phyloP scores from a whole-genome alignment of 192 early-diverging fungal genomes.

The Thoreauomyces humboldtii region DNA sequence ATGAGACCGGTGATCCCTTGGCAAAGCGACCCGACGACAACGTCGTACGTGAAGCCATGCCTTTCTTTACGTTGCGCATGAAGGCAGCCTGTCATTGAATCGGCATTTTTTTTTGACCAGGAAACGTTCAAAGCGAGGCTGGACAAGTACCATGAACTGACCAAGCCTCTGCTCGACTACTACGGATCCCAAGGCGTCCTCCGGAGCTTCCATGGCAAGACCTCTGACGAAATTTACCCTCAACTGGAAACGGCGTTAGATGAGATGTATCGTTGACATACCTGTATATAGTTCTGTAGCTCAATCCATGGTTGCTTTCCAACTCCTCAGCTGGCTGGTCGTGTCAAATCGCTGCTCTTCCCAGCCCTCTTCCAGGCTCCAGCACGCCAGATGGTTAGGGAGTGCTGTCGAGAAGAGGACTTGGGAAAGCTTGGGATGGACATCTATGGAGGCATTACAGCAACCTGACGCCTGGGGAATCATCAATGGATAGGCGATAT shows the following conservation, averaged over 20 bases:
- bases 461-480: too few relatives aligned
- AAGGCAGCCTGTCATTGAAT: background rate
- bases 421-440: too few relatives aligned
- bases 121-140: conserved; percentile 80
- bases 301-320: too few relatives aligned
- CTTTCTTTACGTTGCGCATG: background rate
- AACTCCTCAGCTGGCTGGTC: too few relatives aligned
- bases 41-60: conserved; percentile 27
- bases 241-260: conserved; percentile 56
- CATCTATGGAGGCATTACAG: too few relatives aligned
- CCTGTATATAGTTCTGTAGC: too few relatives aligned
- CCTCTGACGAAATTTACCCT: conserved; percentile 92
- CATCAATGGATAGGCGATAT: too few relatives aligned
- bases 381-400: too few relatives aligned
- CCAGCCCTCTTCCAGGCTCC: too few relatives aligned
- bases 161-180: conserved; percentile 82
- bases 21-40: conserved; percentile 86
- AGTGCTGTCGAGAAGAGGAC: too few relatives aligned
- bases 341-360: too few relatives aligned
- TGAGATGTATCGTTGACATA: too few relatives aligned
- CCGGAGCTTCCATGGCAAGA: conserved; percentile 57
- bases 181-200: conserved; percentile 67
- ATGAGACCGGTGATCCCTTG: conserved; percentile 91
- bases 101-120: conserved; percentile 29
- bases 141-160: conserved; percentile 72